Evolutionary conservation across 257 asterid species (phyloP), one percentile per base, ranked within the genome.

Genomic region (Solanum commersonii): DNA sequence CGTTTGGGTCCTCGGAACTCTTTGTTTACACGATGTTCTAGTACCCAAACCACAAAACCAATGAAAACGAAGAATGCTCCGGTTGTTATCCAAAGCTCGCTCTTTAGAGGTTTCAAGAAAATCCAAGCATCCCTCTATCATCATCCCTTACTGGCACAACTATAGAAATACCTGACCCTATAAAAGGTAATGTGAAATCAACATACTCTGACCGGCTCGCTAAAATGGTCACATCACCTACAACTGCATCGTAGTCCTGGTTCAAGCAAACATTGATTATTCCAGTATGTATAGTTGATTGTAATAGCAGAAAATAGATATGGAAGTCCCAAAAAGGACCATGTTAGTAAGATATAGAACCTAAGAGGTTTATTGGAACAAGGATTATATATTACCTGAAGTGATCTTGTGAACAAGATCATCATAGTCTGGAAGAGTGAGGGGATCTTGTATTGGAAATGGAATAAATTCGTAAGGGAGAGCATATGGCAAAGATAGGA

Each of bases 201-300:
- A 91, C 93, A 13, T 84, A 90, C 12, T 90, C 38, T 22, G 94
- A 91, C 76, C 95, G 85, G 27, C 86, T 87, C 2, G 90, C 89
- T 14, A 90, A 87, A 67, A 93, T 87, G n/a, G 95, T 89, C n/a
- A 91, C 88, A 90, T 91, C 95, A 34, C 94, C 95, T 68, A 89
- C 92, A 31, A 88, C 93, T 22, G 92, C 93, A 90, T 92, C 93
- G 82, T 23, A 88, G 5, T 89, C 87, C 94, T 93, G 72, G n/a
- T 77, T 77, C 84, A 77, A 40, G 60, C 23, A 77, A 40, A 77
- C 84, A 40, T 6, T 38, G 84, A n/a, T 77, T 13, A 77, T 77
- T 77, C 7, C 37, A n/a, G 34, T n/a, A 40, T n/a, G 8, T n/a
- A 77, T 77, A 52, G 59, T 77, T 22, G 49, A 15, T 72, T 40